These are phyloP conservation scores for Leishmania major DNA, from an alignment of 208 protist genomes.

Conservation along the genomic window DNA sequence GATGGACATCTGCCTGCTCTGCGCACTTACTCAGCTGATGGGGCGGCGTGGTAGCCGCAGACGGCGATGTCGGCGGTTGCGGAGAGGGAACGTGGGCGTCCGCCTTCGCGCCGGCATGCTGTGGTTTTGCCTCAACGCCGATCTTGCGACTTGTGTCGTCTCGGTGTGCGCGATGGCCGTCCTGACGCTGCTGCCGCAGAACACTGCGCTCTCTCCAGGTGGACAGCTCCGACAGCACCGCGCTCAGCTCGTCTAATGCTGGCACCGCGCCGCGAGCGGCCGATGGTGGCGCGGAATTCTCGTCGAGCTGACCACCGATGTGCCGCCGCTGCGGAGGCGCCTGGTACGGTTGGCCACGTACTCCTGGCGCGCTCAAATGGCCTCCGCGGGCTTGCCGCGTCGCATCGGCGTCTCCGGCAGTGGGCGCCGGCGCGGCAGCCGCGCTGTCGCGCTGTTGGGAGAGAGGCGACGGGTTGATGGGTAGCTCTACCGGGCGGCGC, in stretches of 20 bases:
- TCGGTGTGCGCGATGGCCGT: background rate
- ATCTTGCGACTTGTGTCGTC: background rate
- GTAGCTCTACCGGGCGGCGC: background rate
- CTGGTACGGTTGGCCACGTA: background rate
- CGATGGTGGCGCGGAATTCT: background rate
- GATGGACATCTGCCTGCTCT: background rate
- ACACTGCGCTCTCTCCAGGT: conserved; percentile 34
- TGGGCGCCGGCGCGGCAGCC: background rate
- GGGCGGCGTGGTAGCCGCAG: background rate
- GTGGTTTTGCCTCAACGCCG: background rate
- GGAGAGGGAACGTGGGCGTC: background rate
- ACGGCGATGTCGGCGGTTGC: background rate
- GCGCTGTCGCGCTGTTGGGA: background rate
- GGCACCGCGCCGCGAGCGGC: background rate
- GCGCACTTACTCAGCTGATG: background rate
- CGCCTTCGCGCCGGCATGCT: background rate
- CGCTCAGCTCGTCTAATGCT: conserved; percentile 14
- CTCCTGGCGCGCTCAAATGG: background rate
- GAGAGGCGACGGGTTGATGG: background rate
- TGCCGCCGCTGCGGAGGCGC: conserved; percentile 1
- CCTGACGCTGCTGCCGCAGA: conserved; percentile 18
- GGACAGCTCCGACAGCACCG: conserved; percentile 31
- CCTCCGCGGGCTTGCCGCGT: background rate
- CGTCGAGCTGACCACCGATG: background rate
- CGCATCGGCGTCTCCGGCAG: too few relatives aligned